These are phyloP conservation scores for Fusarium sublunatum DNA, from an alignment of 2,329 filamentous ascomycete species.

Conservation along the genomic window DNA sequence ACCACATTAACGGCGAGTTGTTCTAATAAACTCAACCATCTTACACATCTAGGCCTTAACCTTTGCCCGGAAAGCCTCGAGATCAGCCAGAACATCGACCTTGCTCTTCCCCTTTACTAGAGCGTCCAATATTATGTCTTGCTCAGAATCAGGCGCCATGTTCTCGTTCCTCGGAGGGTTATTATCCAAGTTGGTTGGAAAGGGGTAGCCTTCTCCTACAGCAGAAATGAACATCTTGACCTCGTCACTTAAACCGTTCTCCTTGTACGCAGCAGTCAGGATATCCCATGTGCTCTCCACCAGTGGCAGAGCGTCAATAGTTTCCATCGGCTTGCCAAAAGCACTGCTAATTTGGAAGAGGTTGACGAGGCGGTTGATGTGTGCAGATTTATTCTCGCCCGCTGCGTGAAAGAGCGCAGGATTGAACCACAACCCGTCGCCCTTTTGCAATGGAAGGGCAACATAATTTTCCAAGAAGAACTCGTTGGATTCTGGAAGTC, in stretches of 20 bases:
- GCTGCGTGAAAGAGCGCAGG: conserved; percentile 73
- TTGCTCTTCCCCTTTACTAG: conserved; percentile 56
- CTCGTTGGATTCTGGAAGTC: conserved; percentile 61
- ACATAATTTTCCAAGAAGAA: conserved; percentile 66
- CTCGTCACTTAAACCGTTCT: conserved; percentile 54
- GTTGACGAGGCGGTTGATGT: conserved; percentile 67
- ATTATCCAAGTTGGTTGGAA: conserved; percentile 70
- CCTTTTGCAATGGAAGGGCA: conserved; percentile 62
- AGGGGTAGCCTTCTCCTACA: conserved; percentile 69
- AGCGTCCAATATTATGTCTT: conserved; percentile 60
- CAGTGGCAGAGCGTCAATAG: conserved; percentile 62
- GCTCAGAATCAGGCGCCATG: conserved; percentile 71
- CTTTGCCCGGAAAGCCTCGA: conserved; percentile 45
- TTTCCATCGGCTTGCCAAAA: conserved; percentile 74
- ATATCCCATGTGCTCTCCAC: conserved; percentile 59
- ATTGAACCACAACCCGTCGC: conserved; percentile 73
- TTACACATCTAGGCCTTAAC: conserved; percentile 25
- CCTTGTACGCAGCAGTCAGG: conserved; percentile 48
- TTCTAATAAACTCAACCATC: no score
- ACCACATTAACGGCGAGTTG: background rate
- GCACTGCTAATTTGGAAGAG: conserved; percentile 70
- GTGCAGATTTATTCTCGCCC: conserved; percentile 63
- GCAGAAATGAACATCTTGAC: conserved; percentile 61
- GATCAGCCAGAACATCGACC: conserved; percentile 53
- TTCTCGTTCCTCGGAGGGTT: conserved; percentile 65